phyloP scores from a whole-genome alignment of 306 rosid species.

The Adenanthera pavonina region DNA sequence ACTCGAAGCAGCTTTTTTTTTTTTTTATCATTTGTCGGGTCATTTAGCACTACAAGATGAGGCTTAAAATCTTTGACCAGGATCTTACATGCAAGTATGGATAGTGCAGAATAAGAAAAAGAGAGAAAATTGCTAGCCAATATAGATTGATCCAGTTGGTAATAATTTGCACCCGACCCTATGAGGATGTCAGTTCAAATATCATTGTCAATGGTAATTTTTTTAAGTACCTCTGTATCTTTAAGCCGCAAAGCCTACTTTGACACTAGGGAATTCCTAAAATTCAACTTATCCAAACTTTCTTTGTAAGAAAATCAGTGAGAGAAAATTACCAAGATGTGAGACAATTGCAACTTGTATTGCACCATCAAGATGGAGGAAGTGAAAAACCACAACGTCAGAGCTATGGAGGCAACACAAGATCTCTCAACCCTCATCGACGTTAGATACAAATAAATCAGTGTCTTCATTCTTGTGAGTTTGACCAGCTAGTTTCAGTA shows the following conservation, averaged over 20 bases:
- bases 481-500: constrained; percentile 32
- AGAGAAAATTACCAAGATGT: no score
- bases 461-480: constrained; percentile 5
- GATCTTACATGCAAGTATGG: background rate
- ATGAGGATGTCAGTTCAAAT: no score
- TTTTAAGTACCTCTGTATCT: no score
- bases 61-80: background rate
- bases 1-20: background rate
- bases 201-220: no score
- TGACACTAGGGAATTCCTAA: no score
- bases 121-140: background rate
- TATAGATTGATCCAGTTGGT: no score
- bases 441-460: background rate
- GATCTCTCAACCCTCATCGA: constrained; percentile 4
- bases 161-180: no score
- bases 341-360: background rate
- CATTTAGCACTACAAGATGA: background rate
- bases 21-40: no score
- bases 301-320: no score
- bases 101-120: background rate
- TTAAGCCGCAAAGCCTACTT: no score
- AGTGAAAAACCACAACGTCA: background rate
- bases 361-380: background rate
- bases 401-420: background rate
- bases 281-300: no score